A percentile compares a stretch with the other conserved stretches of the same genome.
Evolutionary conservation across 2,329 filamentous ascomycete genomes (phyloP).

Genomic region (Colletotrichum magnum): DNA sequence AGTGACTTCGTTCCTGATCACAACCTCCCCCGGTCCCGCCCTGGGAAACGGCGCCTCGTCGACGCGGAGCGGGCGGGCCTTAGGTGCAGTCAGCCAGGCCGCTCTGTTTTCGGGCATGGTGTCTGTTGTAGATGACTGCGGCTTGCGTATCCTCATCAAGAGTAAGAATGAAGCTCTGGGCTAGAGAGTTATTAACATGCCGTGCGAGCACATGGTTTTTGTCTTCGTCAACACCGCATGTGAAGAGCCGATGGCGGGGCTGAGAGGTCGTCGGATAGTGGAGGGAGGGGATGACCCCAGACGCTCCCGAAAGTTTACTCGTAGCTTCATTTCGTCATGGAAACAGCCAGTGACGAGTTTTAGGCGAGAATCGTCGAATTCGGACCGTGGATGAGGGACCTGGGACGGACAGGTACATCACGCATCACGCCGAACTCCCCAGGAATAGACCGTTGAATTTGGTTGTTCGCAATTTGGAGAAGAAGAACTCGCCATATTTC

Average conservation of each 20-base stretch:
- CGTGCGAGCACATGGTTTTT: too few species aligned
- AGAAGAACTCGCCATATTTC: too few species aligned
- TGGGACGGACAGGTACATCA: too few species aligned
- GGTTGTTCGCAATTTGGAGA: too few species aligned
- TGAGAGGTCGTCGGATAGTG: slow-evolving; percentile 21
- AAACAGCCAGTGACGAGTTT: too few species aligned
- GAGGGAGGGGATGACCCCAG: slow-evolving; percentile 1
- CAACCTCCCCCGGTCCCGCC: slow-evolving; percentile 39
- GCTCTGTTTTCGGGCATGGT: slow-evolving; percentile 22
- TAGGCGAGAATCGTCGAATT: neutral
- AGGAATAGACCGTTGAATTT: too few species aligned
- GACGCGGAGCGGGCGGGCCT: slow-evolving; percentile 10
- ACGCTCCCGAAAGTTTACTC: neutral
- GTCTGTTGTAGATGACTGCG: neutral
- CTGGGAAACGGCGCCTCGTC: slow-evolving; percentile 15
- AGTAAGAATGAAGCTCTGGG: too few species aligned
- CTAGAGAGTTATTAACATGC: too few species aligned
- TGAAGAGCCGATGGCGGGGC: slow-evolving; percentile 9
- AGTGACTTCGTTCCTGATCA: slow-evolving; percentile 42
- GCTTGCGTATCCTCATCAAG: too few species aligned
- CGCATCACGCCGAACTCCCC: too few species aligned
- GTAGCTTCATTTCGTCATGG: neutral
- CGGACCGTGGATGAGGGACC: neutral
- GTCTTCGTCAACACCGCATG: too few species aligned
- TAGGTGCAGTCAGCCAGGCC: slow-evolving; percentile 24